Conservation (phyloP, 1,284 basidiomycete genomes). For the Moniliella sp. region DNA sequence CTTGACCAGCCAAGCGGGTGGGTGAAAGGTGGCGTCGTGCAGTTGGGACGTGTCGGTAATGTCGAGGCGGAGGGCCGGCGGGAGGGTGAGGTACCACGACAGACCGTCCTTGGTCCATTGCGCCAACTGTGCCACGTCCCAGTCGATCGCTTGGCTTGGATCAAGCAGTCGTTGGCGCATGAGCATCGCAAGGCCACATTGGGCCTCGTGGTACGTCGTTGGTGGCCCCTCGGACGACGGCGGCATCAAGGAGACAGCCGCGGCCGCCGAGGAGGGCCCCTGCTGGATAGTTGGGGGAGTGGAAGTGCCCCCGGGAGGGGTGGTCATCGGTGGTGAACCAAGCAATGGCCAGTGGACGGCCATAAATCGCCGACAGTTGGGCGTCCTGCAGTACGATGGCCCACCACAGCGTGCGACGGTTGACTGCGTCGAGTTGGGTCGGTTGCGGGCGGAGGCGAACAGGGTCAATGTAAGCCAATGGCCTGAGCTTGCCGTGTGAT, state of each 20-base stretch:
- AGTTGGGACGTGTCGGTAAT: background rate
- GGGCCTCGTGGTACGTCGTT: background rate
- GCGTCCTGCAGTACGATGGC: constrained; percentile 10
- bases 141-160: background rate
- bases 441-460: constrained; percentile 7
- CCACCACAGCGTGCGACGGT: constrained; percentile 9
- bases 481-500: constrained; percentile 10
- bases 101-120: background rate
- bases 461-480: constrained; percentile 10
- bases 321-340: background rate
- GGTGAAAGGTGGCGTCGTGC: background rate
- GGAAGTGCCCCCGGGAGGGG: too few species aligned
- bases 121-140: background rate
- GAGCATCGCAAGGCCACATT: background rate
- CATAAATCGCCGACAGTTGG: constrained; percentile 9
- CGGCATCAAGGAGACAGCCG: background rate
- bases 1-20: too few species aligned
- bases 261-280: too few species aligned
- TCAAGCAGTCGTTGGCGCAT: background rate
- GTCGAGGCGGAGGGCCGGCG: background rate
- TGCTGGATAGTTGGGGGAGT: too few species aligned
- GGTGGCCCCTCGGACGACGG: background rate
- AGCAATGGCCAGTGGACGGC: constrained; percentile 10
- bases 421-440: constrained; percentile 8
- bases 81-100: background rate